A percentile compares a stretch with the other conserved stretches of the same genome.
Conservation (phyloP, 1,139 yeast species). For the Saccharomyces hybrid region DNA sequence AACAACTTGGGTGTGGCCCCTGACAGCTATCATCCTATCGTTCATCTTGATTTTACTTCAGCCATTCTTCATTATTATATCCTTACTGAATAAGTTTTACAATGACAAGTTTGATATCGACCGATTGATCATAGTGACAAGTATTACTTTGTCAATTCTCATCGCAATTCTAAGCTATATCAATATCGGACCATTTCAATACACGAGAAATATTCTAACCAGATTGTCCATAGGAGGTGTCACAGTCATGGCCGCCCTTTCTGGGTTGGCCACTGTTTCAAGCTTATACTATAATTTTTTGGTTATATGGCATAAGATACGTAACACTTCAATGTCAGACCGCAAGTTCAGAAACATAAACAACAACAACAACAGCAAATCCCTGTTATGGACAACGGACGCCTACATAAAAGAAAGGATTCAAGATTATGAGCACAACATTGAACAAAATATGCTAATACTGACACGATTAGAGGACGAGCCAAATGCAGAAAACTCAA, state of each 20-base stretch:
- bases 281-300: conserved; percentile 44
- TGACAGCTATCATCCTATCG: conserved; percentile 18
- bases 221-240: conserved; percentile 66
- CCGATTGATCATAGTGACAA: conserved; percentile 16
- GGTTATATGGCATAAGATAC: background rate
- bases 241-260: conserved; percentile 58
- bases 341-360: background rate
- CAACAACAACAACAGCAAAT: conserved; percentile 10
- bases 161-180: conserved; percentile 15
- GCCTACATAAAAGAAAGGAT: conserved; percentile 15
- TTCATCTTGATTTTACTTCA: conserved; percentile 26
- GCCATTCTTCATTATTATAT: conserved; percentile 29
- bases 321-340: background rate
- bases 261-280: conserved; percentile 72
- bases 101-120: conserved; percentile 25
- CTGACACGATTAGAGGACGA: conserved; percentile 13
- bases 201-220: conserved; percentile 41
- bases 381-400: conserved; percentile 23
- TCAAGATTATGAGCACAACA: conserved; percentile 14
- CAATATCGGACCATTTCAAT: conserved; percentile 29
- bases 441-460: conserved; percentile 14
- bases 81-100: conserved; percentile 32
- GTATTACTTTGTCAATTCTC: conserved; percentile 19
- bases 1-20: conserved; percentile 26
- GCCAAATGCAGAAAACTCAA: conserved; percentile 8